A percentile compares a stretch with the other conserved stretches of the same genome.
Conservation (phyloP, 768 basidiomycete genomes). For the Tulasnella sp. region DNA sequence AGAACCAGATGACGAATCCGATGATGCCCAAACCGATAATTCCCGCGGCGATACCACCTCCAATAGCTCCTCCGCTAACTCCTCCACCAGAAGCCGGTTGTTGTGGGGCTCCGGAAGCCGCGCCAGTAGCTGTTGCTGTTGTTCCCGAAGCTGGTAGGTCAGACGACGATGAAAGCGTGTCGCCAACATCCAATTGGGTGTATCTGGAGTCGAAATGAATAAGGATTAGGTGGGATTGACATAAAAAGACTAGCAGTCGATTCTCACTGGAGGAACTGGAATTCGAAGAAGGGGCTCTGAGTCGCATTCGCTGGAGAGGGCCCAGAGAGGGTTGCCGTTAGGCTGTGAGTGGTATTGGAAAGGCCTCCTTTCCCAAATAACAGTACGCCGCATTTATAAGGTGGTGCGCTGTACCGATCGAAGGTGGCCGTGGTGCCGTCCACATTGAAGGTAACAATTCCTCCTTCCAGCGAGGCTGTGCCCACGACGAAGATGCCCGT, state of each 20-base stretch:
- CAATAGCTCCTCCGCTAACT: neutral
- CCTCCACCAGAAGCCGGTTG: neutral
- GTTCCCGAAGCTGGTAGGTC: neutral
- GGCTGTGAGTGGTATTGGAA: neutral
- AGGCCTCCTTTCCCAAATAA: neutral
- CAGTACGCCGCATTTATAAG: neutral
- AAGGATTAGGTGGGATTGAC: neutral
- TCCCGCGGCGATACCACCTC: constrained; percentile 4
- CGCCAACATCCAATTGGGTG: neutral
- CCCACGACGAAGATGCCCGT: neutral
- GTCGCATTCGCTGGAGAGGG: neutral
- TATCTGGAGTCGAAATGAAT: neutral
- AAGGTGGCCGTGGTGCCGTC: neutral
- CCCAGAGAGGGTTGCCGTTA: neutral
- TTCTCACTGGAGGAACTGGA: neutral
- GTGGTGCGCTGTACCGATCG: neutral
- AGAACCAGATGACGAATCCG: constrained; percentile 4
- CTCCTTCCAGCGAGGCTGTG: constrained; percentile 6
- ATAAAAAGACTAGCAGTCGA: neutral
- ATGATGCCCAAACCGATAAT: neutral
- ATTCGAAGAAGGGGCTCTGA: neutral
- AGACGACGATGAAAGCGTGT: neutral
- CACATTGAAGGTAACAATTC: constrained; percentile 1
- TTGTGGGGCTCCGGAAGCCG: neutral
- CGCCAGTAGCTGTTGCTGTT: neutral